Conservation (phyloP, 2,329 filamentous ascomycete genomes). For the Hirsutella rhossiliensis region DNA sequence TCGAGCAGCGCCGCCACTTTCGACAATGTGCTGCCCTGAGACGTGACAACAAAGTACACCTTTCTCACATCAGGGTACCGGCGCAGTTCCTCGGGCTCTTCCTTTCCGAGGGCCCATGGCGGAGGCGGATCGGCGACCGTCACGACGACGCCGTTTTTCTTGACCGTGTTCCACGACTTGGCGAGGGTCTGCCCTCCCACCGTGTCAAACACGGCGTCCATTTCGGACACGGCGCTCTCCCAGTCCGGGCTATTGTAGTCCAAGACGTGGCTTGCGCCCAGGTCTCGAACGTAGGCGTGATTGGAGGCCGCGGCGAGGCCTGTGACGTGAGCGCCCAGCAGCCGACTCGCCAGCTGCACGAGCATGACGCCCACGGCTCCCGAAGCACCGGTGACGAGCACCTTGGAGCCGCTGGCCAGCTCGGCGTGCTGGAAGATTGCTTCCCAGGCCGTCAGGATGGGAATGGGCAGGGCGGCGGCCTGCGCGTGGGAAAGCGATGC, state of each 20-base stretch:
- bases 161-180: slow-evolving; percentile 17
- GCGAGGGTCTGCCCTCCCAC: slow-evolving; percentile 10
- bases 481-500: slow-evolving; percentile 8
- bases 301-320: slow-evolving; percentile 15
- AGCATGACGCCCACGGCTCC: slow-evolving; percentile 17
- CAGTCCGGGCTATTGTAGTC: slow-evolving; percentile 14
- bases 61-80: slow-evolving; percentile 10
- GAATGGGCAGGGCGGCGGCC: slow-evolving; percentile 19
- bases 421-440: slow-evolving; percentile 10
- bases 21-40: slow-evolving; percentile 8
- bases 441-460: slow-evolving; percentile 18
- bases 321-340: slow-evolving; percentile 12
- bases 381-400: slow-evolving; percentile 18
- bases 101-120: slow-evolving; percentile 15
- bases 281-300: slow-evolving; percentile 5
- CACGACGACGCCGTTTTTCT: slow-evolving; percentile 16
- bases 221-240: slow-evolving; percentile 8
- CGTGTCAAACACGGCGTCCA: slow-evolving; percentile 10
- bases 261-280: slow-evolving; percentile 12
- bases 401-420: slow-evolving; percentile 4
- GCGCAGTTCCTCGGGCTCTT: slow-evolving; percentile 7
- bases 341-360: slow-evolving; percentile 14
- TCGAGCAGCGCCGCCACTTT: slow-evolving; percentile 11
- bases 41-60: slow-evolving; percentile 17
- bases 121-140: slow-evolving; percentile 23